These are phyloP conservation scores for Haematococcus lacustris DNA, from an alignment of 139 green algal species.

Conservation along the genomic window DNA sequence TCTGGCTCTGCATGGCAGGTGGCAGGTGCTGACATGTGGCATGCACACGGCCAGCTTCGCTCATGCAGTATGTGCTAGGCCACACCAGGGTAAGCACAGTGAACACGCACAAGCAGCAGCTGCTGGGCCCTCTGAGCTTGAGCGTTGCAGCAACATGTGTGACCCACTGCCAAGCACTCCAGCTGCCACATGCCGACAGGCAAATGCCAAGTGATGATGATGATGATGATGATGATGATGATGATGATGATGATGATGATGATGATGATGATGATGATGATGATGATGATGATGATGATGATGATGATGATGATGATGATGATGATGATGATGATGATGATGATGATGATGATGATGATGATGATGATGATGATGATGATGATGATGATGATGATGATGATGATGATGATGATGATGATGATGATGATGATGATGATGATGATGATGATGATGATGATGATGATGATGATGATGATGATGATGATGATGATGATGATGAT, in stretches of 20 bases:
- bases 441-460: constrained; percentile 3
- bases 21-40: too few relatives aligned
- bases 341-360: constrained; percentile 5
- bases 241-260: constrained; percentile 5
- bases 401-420: constrained; percentile 5
- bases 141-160: too few relatives aligned
- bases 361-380: constrained; percentile 5
- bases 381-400: constrained; percentile 5
- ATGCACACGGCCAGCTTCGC: too few relatives aligned
- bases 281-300: constrained; percentile 5
- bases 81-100: too few relatives aligned
- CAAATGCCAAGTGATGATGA: too few relatives aligned
- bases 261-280: constrained; percentile 5
- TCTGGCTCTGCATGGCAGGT: too few relatives aligned
- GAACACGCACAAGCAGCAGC: too few relatives aligned
- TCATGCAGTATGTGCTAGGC: too few relatives aligned
- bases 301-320: constrained; percentile 5
- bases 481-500: neutral
- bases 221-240: constrained; percentile 5
- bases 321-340: constrained; percentile 5
- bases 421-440: constrained; percentile 5
- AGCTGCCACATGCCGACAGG: too few relatives aligned
- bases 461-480: neutral
- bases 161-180: too few relatives aligned
- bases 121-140: too few relatives aligned